Percentiles rank a stretch among this genome's conserved stretches.
phyloP scores from a whole-genome alignment of 169 alveolate species.

The Fabrea salina region DNA sequence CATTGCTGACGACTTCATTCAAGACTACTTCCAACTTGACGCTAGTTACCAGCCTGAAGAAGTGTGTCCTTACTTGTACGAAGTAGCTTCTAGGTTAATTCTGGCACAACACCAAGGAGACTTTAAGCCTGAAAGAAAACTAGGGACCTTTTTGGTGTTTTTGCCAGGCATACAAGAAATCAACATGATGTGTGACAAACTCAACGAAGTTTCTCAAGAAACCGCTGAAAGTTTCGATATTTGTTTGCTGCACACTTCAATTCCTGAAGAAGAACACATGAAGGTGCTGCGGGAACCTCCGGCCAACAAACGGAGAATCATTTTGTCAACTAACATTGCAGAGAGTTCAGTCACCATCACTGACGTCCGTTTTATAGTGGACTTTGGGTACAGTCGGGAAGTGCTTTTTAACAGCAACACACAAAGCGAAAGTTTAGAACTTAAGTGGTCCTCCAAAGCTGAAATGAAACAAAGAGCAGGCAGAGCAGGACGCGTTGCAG shows the following conservation, averaged over 20 bases:
- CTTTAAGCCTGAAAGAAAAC: neutral
- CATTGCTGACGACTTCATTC: no score
- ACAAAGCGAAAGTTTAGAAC: constrained; percentile 54
- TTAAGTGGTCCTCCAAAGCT: constrained; percentile 77
- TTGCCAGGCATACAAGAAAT: constrained; percentile 77
- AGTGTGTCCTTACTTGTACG: neutral
- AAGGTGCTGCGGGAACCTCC: constrained; percentile 37
- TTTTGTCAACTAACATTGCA: constrained; percentile 84
- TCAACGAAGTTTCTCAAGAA: constrained; percentile 20
- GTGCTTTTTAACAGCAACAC: constrained; percentile 60
- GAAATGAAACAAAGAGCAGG: constrained; percentile 70
- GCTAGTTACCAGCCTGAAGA: neutral
- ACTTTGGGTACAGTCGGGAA: constrained; percentile 75
- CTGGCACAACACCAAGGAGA: neutral
- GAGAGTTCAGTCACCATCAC: constrained; percentile 85
- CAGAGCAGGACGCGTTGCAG: constrained; percentile 77
- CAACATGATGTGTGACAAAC: constrained; percentile 38
- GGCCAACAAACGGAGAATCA: constrained; percentile 64
- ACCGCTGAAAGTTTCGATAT: constrained; percentile 33
- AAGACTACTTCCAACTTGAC: no score
- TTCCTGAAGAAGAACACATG: constrained; percentile 42
- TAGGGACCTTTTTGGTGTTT: constrained; percentile 41
- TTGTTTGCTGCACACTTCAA: constrained; percentile 51
- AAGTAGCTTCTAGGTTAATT: neutral
- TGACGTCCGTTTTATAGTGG: constrained; percentile 71